Evolutionary conservation across 1,139 yeast species (phyloP), one percentile per base, ranked within the genome.

Genomic region (Candida smagusa): DNA sequence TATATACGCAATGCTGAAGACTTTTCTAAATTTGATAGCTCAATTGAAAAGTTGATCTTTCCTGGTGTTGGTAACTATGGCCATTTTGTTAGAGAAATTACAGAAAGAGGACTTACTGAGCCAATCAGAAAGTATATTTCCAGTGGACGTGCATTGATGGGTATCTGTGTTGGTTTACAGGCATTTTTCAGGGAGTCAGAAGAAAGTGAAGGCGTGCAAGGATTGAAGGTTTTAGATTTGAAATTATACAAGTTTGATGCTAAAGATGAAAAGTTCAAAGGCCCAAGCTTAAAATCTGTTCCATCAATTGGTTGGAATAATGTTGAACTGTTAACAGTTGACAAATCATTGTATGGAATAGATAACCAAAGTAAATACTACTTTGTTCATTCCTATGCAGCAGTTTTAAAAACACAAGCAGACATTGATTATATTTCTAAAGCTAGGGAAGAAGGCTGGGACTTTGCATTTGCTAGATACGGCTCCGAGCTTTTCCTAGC

Each of bases 61-160:
- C 98, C 98, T 9, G 98, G 98, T 21, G 98, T 92, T 5, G 98
- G 98, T 22, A 90, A 89, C 58, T 92, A 80, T 60, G 98, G 96
- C 29, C 97, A 92, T 58, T 90, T 92, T 58, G 88, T 89, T 44
- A 77, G 76, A 38, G 79, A 85, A 49, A 61, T 92, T 37, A 73
- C 72, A 37, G 68, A 68, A 3, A 72, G 85, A 43, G 77, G 81
- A 0, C 78, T 92, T 41, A 78, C 72, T 9, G 74, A 68, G 25
- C 95, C 95, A 0, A 67, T 92, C 25, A 65, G 62, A 36, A 62
- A 72, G 34, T 89, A 87, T 52, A 79, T 89, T 33, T 61, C 67
- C 6, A 69, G 84, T 12, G 97, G 96, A 1, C 78, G 80, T 49
- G 84, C 94, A 9, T 65, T 92, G 28, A 87, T 92, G 96, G 98